These are phyloP conservation scores for Dryadomyces sulphureus DNA, from an alignment of 2,329 filamentous ascomycete species.

Conservation along the genomic window DNA sequence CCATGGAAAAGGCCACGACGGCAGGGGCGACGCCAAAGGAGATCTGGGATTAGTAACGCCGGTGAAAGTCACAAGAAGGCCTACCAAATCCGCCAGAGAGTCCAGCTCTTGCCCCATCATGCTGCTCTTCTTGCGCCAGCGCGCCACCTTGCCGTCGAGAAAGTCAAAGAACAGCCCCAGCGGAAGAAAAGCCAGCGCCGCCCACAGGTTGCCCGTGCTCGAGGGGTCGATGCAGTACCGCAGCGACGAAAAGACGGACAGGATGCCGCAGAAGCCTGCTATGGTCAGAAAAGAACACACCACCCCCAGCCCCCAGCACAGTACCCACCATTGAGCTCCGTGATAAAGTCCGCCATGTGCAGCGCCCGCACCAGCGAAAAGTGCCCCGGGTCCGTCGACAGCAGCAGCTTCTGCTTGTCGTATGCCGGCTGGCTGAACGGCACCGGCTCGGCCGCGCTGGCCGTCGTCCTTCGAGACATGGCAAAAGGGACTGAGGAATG, in stretches of 20 bases:
- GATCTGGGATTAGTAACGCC: conserved; percentile 42
- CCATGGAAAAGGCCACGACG: conserved; percentile 74
- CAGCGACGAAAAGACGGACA: conserved; percentile 91
- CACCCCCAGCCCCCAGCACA: too few relatives aligned
- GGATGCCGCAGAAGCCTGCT: conserved; percentile 62
- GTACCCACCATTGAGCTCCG: conserved; percentile 58
- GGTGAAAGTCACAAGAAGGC: conserved; percentile 12
- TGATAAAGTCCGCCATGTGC: conserved; percentile 73
- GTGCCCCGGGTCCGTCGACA: conserved; percentile 56
- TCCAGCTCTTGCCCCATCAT: conserved; percentile 97
- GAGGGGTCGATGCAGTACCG: conserved; percentile 70
- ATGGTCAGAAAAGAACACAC: background rate
- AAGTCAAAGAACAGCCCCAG: conserved; percentile 96
- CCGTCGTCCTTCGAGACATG: conserved; percentile 11
- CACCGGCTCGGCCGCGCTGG: conserved; percentile 4
- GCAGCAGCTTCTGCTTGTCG: conserved; percentile 64
- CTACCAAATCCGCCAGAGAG: conserved; percentile 84
- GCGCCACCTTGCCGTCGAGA: conserved; percentile 90
- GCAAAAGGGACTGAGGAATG: too few relatives aligned
- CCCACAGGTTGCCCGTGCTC: conserved; percentile 57
- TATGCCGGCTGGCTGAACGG: conserved; percentile 14
- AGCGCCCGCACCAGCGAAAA: conserved; percentile 56
- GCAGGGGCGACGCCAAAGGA: conserved; percentile 91
- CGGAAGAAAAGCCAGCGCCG: conserved; percentile 74
- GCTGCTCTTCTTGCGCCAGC: conserved; percentile 93